Conservation (phyloP, 2,329 filamentous ascomycete genomes). For the Aureobasidium melanogenum region DNA sequence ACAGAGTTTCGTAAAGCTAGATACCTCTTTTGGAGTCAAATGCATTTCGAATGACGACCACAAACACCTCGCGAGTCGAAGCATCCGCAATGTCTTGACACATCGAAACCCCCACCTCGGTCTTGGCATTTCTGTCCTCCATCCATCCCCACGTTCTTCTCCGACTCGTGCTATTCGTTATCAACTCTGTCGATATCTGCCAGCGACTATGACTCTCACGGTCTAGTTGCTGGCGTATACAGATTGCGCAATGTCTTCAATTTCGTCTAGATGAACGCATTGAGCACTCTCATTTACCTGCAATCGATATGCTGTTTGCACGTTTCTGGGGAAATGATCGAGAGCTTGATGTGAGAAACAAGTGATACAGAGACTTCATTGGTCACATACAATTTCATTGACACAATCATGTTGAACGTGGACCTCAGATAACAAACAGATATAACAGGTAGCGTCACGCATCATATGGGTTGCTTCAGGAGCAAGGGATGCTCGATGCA, state of each 20-base stretch:
- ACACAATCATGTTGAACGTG: too few relatives aligned
- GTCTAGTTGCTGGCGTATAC: neutral
- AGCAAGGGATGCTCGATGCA: neutral
- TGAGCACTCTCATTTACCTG: constrained; percentile 1
- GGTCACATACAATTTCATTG: too few relatives aligned
- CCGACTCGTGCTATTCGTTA: neutral
- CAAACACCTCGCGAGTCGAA: neutral
- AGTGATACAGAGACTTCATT: too few relatives aligned
- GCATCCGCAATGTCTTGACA: constrained; percentile 5
- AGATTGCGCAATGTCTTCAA: constrained; percentile 1
- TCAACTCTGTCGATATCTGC: neutral
- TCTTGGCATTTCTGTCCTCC: neutral
- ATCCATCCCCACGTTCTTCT: neutral
- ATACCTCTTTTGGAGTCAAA: constrained; percentile 28
- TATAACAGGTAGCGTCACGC: too few relatives aligned
- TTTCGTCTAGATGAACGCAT: neutral
- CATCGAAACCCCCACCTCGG: constrained; percentile 2
- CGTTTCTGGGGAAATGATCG: neutral
- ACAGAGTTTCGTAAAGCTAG: neutral
- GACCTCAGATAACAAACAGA: neutral
- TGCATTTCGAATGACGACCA: constrained; percentile 22
- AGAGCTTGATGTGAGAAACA: too few relatives aligned
- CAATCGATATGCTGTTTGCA: neutral
- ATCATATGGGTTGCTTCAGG: too few relatives aligned
- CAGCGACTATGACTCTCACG: neutral